phyloP scores from a whole-genome alignment of 495 filamentous ascomycete genomes.

The Xylaria flabelliformis region DNA sequence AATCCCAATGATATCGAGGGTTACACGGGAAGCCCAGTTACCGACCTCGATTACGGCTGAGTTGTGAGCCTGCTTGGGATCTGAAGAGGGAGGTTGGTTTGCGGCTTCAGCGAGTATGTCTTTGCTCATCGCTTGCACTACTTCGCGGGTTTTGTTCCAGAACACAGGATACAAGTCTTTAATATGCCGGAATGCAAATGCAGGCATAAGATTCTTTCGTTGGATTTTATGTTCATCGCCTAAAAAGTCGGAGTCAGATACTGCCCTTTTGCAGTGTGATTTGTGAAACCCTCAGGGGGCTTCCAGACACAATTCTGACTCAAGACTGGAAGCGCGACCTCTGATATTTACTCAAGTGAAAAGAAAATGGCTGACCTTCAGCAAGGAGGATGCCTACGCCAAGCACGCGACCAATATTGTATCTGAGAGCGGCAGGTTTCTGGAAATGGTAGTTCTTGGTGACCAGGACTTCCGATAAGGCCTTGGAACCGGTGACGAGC shows the following conservation, averaged over 20 bases:
- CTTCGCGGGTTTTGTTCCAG: slow-evolving; percentile 69
- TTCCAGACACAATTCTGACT: no score
- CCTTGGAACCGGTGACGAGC: slow-evolving; percentile 68
- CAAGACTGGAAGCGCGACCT: no score
- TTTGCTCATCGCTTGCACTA: slow-evolving; percentile 54
- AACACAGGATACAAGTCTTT: slow-evolving; percentile 87
- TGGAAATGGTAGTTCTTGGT: slow-evolving; percentile 80
- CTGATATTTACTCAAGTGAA: no score
- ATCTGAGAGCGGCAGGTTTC: slow-evolving; percentile 68
- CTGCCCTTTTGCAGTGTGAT: no score
- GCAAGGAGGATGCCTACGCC: slow-evolving; percentile 81
- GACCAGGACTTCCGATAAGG: slow-evolving; percentile 67
- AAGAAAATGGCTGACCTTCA: slow-evolving; percentile 55
- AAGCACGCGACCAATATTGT: slow-evolving; percentile 66
- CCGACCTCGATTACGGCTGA: slow-evolving; percentile 68
- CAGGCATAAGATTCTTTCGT: slow-evolving; percentile 80
- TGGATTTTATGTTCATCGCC: slow-evolving; percentile 82
- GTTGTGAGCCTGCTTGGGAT: slow-evolving; percentile 48
- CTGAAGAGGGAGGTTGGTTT: slow-evolving; percentile 42
- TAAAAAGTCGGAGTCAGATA: no score
- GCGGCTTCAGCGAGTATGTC: slow-evolving; percentile 36
- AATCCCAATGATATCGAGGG: slow-evolving; percentile 86
- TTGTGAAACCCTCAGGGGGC: no score
- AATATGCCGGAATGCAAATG: slow-evolving; percentile 84
- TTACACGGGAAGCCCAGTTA: slow-evolving; percentile 72